phyloP scores from a whole-genome alignment of 768 basidiomycete species.

The Psilocybe azurescens region DNA sequence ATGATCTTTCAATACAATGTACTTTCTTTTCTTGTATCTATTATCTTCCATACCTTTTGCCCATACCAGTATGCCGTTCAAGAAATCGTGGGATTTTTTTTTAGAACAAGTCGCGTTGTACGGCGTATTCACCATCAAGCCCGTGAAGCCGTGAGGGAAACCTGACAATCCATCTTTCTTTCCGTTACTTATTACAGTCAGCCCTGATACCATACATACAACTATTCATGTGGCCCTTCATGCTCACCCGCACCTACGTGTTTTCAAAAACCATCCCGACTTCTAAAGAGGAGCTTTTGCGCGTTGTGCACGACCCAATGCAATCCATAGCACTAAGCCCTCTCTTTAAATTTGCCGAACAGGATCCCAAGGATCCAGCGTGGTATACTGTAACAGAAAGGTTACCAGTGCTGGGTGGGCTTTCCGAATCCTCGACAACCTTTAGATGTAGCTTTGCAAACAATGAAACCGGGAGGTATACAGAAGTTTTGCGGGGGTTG shows the following conservation, averaged over 20 bases:
- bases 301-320: slow-evolving; percentile 37
- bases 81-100: neutral
- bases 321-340: slow-evolving; percentile 35
- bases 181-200: too few relatives aligned
- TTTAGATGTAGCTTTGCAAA: slow-evolving; percentile 23
- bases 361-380: slow-evolving; percentile 29
- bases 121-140: neutral
- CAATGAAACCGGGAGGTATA: slow-evolving; percentile 22
- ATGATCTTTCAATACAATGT: slow-evolving; percentile 8
- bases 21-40: slow-evolving; percentile 16
- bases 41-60: slow-evolving; percentile 5
- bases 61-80: neutral
- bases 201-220: neutral
- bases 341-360: slow-evolving; percentile 29
- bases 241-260: slow-evolving; percentile 29
- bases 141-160: neutral
- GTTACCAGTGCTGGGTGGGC: slow-evolving; percentile 29
- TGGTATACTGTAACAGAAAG: slow-evolving; percentile 37
- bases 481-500: slow-evolving; percentile 21
- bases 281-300: slow-evolving; percentile 24
- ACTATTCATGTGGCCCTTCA: slow-evolving; percentile 36
- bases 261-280: slow-evolving; percentile 30
- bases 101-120: neutral
- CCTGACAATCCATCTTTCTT: too few relatives aligned
- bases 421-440: slow-evolving; percentile 29